Percentiles rank a stretch among this genome's conserved stretches.
Conservation (phyloP, 345 rosid genomes). For the Aquilaria sinensis region DNA sequence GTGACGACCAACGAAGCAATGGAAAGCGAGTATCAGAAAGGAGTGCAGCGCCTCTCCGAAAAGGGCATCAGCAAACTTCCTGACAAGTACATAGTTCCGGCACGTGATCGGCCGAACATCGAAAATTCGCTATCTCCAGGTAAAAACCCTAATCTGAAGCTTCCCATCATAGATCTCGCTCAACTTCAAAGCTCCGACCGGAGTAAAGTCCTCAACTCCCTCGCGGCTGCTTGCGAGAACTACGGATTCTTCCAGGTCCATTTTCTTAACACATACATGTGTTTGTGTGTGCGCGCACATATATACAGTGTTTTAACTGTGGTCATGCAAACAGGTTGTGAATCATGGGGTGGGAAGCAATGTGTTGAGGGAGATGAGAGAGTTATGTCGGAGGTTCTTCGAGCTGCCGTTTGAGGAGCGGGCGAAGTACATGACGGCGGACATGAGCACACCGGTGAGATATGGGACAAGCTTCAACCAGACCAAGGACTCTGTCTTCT, state of each 20-base stretch:
- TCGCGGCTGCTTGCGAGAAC: conserved; percentile 56
- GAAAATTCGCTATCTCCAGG: conserved; percentile 2
- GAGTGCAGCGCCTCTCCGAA: conserved; percentile 68
- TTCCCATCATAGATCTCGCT: conserved; percentile 71
- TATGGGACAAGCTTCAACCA: conserved; percentile 94
- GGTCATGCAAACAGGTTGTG: conserved; percentile 41
- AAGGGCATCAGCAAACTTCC: conserved; percentile 56
- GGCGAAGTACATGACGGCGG: conserved; percentile 69
- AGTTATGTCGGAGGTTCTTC: conserved; percentile 61
- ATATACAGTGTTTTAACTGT: neutral
- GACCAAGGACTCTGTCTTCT: conserved; percentile 68
- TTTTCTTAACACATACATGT: neutral
- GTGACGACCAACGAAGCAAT: conserved; percentile 16
- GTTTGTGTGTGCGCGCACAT: neutral
- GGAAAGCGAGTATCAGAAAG: conserved; percentile 44
- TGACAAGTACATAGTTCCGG: conserved; percentile 54
- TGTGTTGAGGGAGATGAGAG: conserved; percentile 48
- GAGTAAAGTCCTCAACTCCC: conserved; percentile 35
- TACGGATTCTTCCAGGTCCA: conserved; percentile 82
- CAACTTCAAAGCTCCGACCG: conserved; percentile 57
- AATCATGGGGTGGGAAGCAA: conserved; percentile 65
- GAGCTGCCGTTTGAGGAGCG: conserved; percentile 68
- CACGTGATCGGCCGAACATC: conserved; percentile 42
- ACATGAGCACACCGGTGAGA: conserved; percentile 63
- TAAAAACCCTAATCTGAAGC: conserved; percentile 31